phyloP scores from a whole-genome alignment of 768 basidiomycete species.

The Daedaleopsis nitida region DNA sequence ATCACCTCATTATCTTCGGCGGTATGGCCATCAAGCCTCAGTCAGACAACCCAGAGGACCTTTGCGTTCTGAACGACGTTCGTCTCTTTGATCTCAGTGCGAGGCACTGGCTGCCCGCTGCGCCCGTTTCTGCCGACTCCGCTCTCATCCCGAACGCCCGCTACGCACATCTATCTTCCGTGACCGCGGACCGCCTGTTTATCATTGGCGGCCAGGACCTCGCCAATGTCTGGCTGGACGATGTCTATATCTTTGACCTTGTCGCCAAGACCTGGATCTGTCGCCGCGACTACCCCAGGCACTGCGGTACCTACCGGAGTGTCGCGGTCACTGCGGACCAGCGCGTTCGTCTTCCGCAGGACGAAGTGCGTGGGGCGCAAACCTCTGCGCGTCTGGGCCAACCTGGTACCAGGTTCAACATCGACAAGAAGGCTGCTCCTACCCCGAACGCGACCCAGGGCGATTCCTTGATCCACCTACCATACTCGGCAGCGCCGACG shows the following conservation, averaged over 20 bases:
- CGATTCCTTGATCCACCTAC: constrained; percentile 67
- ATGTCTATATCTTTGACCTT: constrained; percentile 89
- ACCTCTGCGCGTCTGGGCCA: constrained; percentile 42
- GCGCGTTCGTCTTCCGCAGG: constrained; percentile 67
- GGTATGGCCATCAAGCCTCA: constrained; percentile 88
- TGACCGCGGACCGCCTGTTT: constrained; percentile 82
- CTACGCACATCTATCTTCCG: constrained; percentile 92
- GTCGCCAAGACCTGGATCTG: constrained; percentile 74
- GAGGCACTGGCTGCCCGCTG: constrained; percentile 68
- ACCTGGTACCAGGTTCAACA: constrained; percentile 60
- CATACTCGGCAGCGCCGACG: constrained; percentile 72
- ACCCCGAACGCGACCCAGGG: constrained; percentile 55
- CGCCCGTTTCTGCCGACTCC: constrained; percentile 35
- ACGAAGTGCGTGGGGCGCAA: constrained; percentile 51
- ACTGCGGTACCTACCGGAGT: constrained; percentile 95
- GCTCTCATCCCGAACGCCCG: constrained; percentile 75
- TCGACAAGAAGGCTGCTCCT: constrained; percentile 42
- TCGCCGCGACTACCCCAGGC: constrained; percentile 80
- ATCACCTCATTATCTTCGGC: constrained; percentile 90
- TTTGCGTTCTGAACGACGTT: constrained; percentile 92
- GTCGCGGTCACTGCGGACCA: constrained; percentile 79
- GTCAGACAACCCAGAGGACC: constrained; percentile 70
- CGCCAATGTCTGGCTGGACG: constrained; percentile 90
- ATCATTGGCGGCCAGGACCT: constrained; percentile 96
- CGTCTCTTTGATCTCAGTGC: constrained; percentile 82